phyloP scores from a whole-genome alignment of 2,329 filamentous ascomycete genomes.

The Mycosphaerelloides madeirae region DNA sequence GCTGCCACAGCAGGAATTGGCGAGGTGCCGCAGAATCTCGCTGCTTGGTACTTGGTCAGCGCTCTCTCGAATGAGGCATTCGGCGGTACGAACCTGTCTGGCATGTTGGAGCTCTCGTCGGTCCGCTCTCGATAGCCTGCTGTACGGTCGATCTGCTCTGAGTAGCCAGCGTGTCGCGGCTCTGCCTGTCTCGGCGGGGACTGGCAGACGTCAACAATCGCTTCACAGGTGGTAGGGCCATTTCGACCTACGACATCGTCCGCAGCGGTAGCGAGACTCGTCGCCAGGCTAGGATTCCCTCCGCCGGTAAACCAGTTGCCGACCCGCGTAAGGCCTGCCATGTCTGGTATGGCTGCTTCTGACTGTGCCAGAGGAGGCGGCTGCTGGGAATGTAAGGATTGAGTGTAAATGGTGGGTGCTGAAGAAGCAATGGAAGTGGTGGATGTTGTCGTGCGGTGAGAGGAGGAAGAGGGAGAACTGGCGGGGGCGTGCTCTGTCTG shows the following conservation, averaged over 20 bases:
- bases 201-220: background rate
- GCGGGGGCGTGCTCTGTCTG: conserved; percentile 54
- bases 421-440: conserved; percentile 6
- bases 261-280: no score
- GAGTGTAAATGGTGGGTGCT: conserved; percentile 15
- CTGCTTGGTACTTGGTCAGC: conserved; percentile 14
- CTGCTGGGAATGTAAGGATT: conserved; percentile 12
- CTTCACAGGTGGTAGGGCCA: no score
- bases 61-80: background rate
- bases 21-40: conserved; percentile 19
- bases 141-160: no score
- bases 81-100: conserved; percentile 14
- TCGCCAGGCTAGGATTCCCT: no score
- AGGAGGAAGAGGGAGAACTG: conserved; percentile 20
- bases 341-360: conserved; percentile 5
- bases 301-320: no score
- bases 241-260: no score
- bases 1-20: conserved; percentile 12
- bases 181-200: background rate
- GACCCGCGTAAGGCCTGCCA: conserved; percentile 15
- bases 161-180: no score
- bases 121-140: conserved; percentile 10
- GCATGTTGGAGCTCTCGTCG: conserved; percentile 19
- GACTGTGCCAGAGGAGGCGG: conserved; percentile 5
- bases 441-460: conserved; percentile 3